Conservation (phyloP, 2,329 filamentous ascomycete genomes). For the Cladosporium sp. region DNA sequence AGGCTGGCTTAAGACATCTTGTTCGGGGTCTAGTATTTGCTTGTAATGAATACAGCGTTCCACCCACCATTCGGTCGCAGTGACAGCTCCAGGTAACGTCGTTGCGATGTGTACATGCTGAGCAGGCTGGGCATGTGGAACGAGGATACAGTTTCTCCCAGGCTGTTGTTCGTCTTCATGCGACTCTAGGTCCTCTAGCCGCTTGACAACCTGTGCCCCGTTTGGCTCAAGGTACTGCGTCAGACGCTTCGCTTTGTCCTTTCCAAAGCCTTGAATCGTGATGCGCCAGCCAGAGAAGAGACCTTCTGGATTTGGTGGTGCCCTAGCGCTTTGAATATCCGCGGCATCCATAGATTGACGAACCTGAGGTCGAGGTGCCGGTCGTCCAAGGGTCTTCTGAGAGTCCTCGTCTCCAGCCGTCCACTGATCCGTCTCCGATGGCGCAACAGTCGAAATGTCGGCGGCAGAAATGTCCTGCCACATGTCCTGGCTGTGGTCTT, state of each 20-base stretch:
- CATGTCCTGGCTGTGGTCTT: slow-evolving; percentile 71
- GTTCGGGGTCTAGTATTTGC: slow-evolving; percentile 59
- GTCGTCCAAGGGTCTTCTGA: slow-evolving; percentile 20
- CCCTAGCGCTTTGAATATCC: neutral
- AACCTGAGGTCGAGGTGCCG: slow-evolving; percentile 31
- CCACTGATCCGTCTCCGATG: slow-evolving; percentile 21
- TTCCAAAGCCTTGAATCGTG: slow-evolving; percentile 24
- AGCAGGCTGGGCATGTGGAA: slow-evolving; percentile 30
- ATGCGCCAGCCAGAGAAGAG: slow-evolving; percentile 28
- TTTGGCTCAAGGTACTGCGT: slow-evolving; percentile 23
- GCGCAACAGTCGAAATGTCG: slow-evolving; percentile 18
- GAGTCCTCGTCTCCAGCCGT: slow-evolving; percentile 11
- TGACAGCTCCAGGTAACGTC: slow-evolving; percentile 28
- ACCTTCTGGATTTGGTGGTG: slow-evolving; percentile 13
- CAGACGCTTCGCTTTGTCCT: slow-evolving; percentile 17
- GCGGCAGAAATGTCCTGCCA: slow-evolving; percentile 76
- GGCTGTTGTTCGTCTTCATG: neutral
- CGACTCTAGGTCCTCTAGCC: neutral
- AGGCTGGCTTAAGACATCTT: slow-evolving; percentile 69
- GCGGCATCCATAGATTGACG: slow-evolving; percentile 25
- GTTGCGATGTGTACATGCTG: slow-evolving; percentile 16
- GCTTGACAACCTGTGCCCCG: slow-evolving; percentile 24
- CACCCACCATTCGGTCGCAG: slow-evolving; percentile 87
- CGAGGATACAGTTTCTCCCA: slow-evolving; percentile 16
- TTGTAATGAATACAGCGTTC: slow-evolving; percentile 81